Conservation (phyloP, 1,284 basidiomycete species). For the Sanguinoderma infundibulare region DNA sequence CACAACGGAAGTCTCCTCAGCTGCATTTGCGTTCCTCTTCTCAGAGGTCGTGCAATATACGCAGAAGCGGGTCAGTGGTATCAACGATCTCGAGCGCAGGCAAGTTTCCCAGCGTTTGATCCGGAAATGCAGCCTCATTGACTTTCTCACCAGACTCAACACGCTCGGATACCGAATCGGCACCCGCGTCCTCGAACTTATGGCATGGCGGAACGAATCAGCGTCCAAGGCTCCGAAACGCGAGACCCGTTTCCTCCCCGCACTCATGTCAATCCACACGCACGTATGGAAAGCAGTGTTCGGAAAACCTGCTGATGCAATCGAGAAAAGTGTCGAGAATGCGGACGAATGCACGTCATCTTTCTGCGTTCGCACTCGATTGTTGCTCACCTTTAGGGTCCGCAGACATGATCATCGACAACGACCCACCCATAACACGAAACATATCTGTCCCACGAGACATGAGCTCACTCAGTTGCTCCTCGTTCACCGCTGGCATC, state of each 20-base stretch:
- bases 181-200: slow-evolving; percentile 79
- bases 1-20: slow-evolving; percentile 78
- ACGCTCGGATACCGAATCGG: slow-evolving; percentile 91
- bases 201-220: slow-evolving; percentile 74
- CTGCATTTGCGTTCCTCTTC: slow-evolving; percentile 89
- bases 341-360: slow-evolving; percentile 86
- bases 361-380: not conserved
- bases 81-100: slow-evolving; percentile 89
- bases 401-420: slow-evolving; percentile 98
- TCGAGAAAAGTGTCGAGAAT: slow-evolving; percentile 95
- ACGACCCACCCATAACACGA: slow-evolving; percentile 90
- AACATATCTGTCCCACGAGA: slow-evolving; percentile 94
- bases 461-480: slow-evolving; percentile 93
- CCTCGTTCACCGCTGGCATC: slow-evolving; percentile 95
- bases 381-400: not conserved
- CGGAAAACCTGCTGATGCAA: slow-evolving; percentile 90
- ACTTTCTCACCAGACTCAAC: slow-evolving; percentile 64
- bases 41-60: slow-evolving; percentile 94
- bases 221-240: slow-evolving; percentile 83
- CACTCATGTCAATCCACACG: slow-evolving; percentile 90
- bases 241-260: slow-evolving; percentile 86
- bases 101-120: slow-evolving; percentile 14
- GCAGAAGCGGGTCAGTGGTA: slow-evolving; percentile 92
- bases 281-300: slow-evolving; percentile 95
- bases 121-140: not conserved